Evolutionary conservation across 1,284 basidiomycete genomes (phyloP).

Genomic region (Cystobasidium pallidum): DNA sequence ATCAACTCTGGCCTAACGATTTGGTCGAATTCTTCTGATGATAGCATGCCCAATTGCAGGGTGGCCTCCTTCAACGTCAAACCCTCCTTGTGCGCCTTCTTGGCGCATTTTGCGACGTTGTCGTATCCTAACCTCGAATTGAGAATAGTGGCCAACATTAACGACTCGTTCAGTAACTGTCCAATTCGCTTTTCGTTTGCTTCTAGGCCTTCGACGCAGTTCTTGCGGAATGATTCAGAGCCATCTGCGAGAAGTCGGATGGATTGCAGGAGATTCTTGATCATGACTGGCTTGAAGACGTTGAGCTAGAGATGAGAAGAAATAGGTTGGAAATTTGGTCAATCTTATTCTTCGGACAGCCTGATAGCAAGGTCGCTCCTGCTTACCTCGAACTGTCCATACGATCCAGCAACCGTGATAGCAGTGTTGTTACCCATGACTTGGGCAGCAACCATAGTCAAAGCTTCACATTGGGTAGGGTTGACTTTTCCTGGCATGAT

Average conservation of each 20-base stretch:
- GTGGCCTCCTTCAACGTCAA: constrained; percentile 94
- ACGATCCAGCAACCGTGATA: constrained; percentile 89
- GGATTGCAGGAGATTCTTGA: constrained; percentile 95
- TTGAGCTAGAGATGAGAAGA: constrained; percentile 69
- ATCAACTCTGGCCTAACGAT: constrained; percentile 86
- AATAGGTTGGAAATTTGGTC: no score
- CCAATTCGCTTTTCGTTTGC: constrained; percentile 94
- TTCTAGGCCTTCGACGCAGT: constrained; percentile 94
- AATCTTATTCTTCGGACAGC: no score
- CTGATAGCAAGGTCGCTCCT: no score
- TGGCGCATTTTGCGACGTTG: constrained; percentile 97
- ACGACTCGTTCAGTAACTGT: constrained; percentile 85
- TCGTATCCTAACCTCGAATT: constrained; percentile 93
- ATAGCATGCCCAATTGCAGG: constrained; percentile 80
- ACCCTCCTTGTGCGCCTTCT: constrained; percentile 99
- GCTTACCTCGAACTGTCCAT: constrained; percentile 91
- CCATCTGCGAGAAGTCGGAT: constrained; percentile 93
- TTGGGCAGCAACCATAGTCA: constrained; percentile 97
- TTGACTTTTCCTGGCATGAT: constrained; percentile 99
- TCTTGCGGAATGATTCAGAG: constrained; percentile 80
- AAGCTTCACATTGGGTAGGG: constrained; percentile 97
- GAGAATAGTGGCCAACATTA: constrained; percentile 95
- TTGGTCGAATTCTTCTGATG: constrained; percentile 89
- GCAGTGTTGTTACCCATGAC: constrained; percentile 97
- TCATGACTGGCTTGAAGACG: constrained; percentile 98